Evolutionary conservation across 1,284 basidiomycete genomes (phyloP).

Genomic region (Neotropicomus parvogracilis): DNA sequence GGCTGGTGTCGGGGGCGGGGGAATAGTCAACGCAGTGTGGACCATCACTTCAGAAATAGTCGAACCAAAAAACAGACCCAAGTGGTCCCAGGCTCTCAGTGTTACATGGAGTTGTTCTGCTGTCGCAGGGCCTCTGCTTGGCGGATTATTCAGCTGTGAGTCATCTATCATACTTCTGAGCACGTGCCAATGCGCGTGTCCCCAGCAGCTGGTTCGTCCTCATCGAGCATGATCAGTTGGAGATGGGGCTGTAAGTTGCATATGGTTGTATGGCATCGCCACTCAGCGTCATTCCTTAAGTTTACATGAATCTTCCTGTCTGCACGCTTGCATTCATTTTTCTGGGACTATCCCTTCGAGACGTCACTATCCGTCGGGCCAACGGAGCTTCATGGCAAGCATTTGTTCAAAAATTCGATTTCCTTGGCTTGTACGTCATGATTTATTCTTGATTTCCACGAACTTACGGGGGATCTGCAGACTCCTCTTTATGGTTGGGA

Average conservation of each 20-base stretch:
- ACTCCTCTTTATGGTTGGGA: conserved; percentile 69
- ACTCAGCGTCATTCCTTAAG: conserved; percentile 37
- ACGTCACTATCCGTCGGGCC: conserved; percentile 45
- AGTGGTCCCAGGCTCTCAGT: conserved; percentile 79
- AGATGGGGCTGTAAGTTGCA: conserved; percentile 72
- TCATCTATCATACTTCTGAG: conserved; percentile 16
- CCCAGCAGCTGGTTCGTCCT: conserved; percentile 15
- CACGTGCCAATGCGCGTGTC: conserved; percentile 16
- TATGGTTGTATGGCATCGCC: background rate
- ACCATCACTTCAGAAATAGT: conserved; percentile 79
- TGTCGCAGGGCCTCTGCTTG: conserved; percentile 71
- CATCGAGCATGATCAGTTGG: conserved; percentile 49
- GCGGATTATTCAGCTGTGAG: conserved; percentile 74
- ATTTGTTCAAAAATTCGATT: conserved; percentile 62
- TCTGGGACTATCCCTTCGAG: conserved; percentile 54
- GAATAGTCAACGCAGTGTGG: conserved; percentile 79
- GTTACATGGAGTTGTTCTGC: conserved; percentile 81
- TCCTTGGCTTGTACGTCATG: conserved; percentile 63
- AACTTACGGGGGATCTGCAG: conserved; percentile 38
- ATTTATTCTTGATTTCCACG: conserved; percentile 16
- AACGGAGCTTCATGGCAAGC: conserved; percentile 52
- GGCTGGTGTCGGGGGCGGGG: conserved; percentile 74
- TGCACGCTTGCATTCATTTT: conserved; percentile 58
- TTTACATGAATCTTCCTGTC: conserved; percentile 78
- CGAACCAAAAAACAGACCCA: conserved; percentile 60